These are phyloP conservation scores for Ophiocordyceps camponoti-saundersi DNA, from an alignment of 2,329 filamentous ascomycete species.

Conservation along the genomic window DNA sequence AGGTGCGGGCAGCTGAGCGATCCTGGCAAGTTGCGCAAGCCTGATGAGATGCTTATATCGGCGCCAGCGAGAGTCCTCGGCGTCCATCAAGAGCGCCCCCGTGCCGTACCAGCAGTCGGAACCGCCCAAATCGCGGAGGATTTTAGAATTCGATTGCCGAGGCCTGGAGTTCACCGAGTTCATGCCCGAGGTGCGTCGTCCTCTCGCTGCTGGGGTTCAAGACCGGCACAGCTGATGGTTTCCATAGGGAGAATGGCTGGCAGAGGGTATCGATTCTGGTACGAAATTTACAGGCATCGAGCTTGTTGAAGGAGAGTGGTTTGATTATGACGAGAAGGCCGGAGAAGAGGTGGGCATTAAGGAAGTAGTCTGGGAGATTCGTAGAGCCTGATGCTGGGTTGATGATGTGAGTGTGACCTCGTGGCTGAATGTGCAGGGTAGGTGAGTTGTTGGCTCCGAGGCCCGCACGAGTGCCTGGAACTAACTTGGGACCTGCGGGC, in stretches of 20 bases:
- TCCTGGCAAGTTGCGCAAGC: not conserved
- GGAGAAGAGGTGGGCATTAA: conserved; percentile 86
- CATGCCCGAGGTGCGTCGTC: conserved; percentile 55
- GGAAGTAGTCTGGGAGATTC: conserved; percentile 74
- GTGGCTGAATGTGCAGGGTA: not conserved
- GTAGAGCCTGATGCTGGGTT: conserved; percentile 37
- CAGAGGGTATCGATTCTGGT: conserved; percentile 60
- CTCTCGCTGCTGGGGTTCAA: not conserved
- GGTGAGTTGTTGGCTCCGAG: too few species aligned
- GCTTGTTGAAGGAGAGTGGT: conserved; percentile 85
- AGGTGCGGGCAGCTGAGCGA: conserved; percentile 34
- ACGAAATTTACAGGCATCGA: conserved; percentile 76
- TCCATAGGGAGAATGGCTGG: conserved; percentile 70
- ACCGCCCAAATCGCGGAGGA: conserved; percentile 57
- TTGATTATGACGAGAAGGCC: conserved; percentile 91
- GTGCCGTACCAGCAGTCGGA: conserved; percentile 53
- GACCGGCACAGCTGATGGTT: not conserved
- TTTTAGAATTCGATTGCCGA: conserved; percentile 85
- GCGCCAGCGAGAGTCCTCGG: conserved; percentile 62
- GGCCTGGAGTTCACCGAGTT: conserved; percentile 88
- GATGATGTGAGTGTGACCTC: not conserved
- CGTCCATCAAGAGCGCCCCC: conserved; percentile 62
- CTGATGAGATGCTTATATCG: not conserved
- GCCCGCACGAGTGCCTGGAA: too few species aligned
- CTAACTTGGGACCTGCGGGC: too few species aligned